Percentiles rank a stretch among this genome's conserved stretches.
phyloP scores from a whole-genome alignment of 2,329 filamentous ascomycete genomes.

The Phialemonium atrogriseum region DNA sequence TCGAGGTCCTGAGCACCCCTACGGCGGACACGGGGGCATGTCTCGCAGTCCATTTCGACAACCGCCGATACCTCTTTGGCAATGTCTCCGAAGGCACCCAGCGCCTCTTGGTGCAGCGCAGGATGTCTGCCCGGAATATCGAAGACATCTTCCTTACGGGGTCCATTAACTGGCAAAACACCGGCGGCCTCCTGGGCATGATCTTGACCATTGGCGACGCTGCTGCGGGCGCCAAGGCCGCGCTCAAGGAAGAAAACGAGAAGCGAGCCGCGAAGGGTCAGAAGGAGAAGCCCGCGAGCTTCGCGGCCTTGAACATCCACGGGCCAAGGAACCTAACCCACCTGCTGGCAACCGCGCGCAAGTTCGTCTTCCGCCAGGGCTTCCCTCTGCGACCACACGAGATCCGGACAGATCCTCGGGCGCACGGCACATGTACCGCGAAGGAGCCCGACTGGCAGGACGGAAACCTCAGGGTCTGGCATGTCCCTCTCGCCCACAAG shows the following conservation, averaged over 20 bases:
- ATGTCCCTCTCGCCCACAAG: constrained; percentile 61
- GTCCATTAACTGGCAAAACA: constrained; percentile 62
- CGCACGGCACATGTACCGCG: constrained; percentile 13
- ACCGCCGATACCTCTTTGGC: constrained; percentile 78
- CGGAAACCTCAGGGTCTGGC: constrained; percentile 74
- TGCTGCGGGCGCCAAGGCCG: constrained; percentile 37
- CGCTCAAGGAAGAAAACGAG: constrained; percentile 28
- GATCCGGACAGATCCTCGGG: constrained; percentile 38
- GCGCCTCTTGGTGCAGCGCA: constrained; percentile 63
- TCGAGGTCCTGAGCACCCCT: constrained; percentile 72
- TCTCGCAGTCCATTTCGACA: constrained; percentile 71
- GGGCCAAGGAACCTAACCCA: constrained; percentile 76
- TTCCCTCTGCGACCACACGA: constrained; percentile 68
- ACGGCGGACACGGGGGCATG: constrained; percentile 83
- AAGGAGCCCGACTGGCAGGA: constrained; percentile 67
- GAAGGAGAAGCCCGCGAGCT: constrained; percentile 1
- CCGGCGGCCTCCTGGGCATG: constrained; percentile 77
- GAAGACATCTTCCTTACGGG: constrained; percentile 80
- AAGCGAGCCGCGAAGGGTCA: constrained; percentile 30
- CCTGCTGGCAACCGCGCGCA: constrained; percentile 69
- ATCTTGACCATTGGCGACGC: constrained; percentile 75
- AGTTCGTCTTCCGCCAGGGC: constrained; percentile 80
- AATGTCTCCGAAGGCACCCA: constrained; percentile 78
- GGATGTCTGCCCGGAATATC: constrained; percentile 54
- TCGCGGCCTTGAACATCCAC: constrained; percentile 40